Evolutionary conservation across 1,284 basidiomycete species (phyloP).

Genomic region (Malassezia japonica): DNA sequence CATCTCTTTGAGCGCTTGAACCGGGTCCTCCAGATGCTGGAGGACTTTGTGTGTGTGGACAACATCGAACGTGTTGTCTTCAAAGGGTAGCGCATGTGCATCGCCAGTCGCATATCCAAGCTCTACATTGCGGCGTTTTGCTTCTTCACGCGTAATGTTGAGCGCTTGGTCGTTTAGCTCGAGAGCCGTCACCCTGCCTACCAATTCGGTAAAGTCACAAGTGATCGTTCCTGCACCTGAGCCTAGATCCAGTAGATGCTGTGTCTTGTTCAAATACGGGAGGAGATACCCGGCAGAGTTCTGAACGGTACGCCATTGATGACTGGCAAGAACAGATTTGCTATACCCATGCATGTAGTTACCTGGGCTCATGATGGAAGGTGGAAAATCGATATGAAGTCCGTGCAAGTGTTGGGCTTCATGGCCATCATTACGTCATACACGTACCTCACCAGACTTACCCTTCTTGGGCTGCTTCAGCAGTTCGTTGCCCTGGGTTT

Average conservation of each 20-base stretch:
- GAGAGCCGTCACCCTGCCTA: neutral
- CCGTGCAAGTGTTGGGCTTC: too few species aligned
- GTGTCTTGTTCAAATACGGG: neutral
- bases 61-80: neutral
- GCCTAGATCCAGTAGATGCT: neutral
- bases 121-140: neutral
- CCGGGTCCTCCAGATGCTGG: neutral
- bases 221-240: constrained; percentile 3
- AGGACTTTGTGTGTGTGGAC: constrained; percentile 3
- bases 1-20: neutral
- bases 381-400: too few species aligned
- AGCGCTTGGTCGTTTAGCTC: constrained; percentile 1
- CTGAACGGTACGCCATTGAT: neutral
- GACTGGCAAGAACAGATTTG: neutral
- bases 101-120: neutral
- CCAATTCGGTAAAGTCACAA: neutral
- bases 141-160: neutral
- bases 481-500: too few species aligned
- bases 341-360: constrained; percentile 1
- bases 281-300: neutral
- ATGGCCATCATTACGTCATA: too few species aligned
- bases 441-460: too few species aligned
- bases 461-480: too few species aligned
- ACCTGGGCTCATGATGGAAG: neutral
- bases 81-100: neutral